These are phyloP conservation scores for Venturia aucupariae DNA, from an alignment of 2,329 filamentous ascomycete species.

Conservation along the genomic window DNA sequence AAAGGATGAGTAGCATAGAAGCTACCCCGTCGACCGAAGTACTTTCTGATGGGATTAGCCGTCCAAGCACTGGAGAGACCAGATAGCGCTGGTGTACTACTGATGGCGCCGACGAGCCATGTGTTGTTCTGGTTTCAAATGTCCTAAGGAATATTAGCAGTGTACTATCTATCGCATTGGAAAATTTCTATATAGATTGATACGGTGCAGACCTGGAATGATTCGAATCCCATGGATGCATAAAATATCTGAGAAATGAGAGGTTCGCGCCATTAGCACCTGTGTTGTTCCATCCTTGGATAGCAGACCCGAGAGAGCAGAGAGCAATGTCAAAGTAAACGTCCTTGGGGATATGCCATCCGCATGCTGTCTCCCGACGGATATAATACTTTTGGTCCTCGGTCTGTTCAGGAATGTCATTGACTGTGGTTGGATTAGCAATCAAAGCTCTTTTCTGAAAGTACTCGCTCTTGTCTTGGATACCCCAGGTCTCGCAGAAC, in stretches of 20 bases:
- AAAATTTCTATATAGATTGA: too few species aligned
- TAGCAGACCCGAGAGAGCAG: conserved; percentile 2
- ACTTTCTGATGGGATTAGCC: not conserved
- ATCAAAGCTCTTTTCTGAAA: not conserved
- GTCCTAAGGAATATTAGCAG: not conserved
- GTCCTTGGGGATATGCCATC: conserved; percentile 3
- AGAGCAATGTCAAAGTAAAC: conserved; percentile 8
- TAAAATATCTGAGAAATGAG: not conserved
- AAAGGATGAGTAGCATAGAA: too few species aligned
- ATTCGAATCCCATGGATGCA: too few species aligned
- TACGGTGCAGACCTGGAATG: too few species aligned
- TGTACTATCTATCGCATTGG: too few species aligned
- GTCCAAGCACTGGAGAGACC: not conserved
- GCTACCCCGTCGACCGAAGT: too few species aligned
- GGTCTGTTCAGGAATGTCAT: too few species aligned
- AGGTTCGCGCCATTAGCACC: conserved; percentile 13
- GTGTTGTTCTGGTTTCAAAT: conserved; percentile 1
- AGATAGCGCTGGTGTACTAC: conserved; percentile 11
- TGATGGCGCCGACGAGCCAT: conserved; percentile 15
- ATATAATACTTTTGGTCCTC: too few species aligned
- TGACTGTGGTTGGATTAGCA: not conserved
- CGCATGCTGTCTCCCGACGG: not conserved
- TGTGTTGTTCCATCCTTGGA: conserved; percentile 13
- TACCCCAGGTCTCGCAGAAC: not conserved
- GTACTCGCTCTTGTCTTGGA: not conserved